Percentiles rank a stretch among this genome's conserved stretches.
Conservation (phyloP, 1,139 yeast species). For the Waltiozyma sp. region DNA sequence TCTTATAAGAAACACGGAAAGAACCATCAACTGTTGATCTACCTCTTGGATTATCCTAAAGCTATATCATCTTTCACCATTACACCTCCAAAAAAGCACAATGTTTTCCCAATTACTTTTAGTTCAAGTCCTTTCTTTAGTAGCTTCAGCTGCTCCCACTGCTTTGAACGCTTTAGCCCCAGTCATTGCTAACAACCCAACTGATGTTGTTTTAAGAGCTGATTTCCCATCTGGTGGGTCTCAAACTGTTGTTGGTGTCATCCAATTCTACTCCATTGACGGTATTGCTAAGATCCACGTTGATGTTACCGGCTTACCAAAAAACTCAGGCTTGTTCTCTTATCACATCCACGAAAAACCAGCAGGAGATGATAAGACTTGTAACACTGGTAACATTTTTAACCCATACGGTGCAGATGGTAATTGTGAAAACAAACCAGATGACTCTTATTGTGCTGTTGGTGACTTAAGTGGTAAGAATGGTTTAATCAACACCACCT, state of each 20-base stretch:
- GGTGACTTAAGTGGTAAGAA: slow-evolving; percentile 60
- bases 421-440: slow-evolving; percentile 32
- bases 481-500: slow-evolving; percentile 45
- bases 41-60: no score
- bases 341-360: slow-evolving; percentile 47
- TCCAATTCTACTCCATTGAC: slow-evolving; percentile 35
- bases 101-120: slow-evolving; percentile 3
- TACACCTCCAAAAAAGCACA: not conserved
- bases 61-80: not conserved
- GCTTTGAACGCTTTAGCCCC: slow-evolving; percentile 19
- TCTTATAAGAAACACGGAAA: not conserved
- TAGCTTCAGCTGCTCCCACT: slow-evolving; percentile 5
- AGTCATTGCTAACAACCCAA: slow-evolving; percentile 32
- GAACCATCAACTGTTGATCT: no score
- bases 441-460: slow-evolving; percentile 44
- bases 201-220: slow-evolving; percentile 41
- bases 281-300: slow-evolving; percentile 46
- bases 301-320: slow-evolving; percentile 47
- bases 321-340: slow-evolving; percentile 43
- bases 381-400: slow-evolving; percentile 42
- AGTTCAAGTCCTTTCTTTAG: slow-evolving; percentile 5
- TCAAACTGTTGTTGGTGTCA: slow-evolving; percentile 33
- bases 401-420: slow-evolving; percentile 38
- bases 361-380: slow-evolving; percentile 31
- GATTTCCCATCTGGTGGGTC: slow-evolving; percentile 37